These are phyloP conservation scores for Tilletiopsis washingtonensis DNA, from an alignment of 1,284 basidiomycete species.

Conservation along the genomic window DNA sequence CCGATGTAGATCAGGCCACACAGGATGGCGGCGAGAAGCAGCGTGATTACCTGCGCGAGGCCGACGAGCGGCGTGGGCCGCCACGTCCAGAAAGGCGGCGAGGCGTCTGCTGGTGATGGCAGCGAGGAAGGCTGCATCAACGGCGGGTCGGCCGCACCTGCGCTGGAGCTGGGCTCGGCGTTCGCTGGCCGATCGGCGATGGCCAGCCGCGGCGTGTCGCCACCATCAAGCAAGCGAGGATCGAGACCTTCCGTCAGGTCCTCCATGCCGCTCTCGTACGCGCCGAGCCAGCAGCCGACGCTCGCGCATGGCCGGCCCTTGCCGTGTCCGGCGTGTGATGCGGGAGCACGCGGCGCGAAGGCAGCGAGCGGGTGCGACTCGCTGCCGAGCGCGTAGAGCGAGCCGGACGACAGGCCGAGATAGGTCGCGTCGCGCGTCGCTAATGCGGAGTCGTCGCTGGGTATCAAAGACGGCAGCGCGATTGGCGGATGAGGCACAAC, in stretches of 20 bases:
- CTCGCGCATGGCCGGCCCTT: slow-evolving; percentile 18
- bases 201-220: not conserved
- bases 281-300: slow-evolving; percentile 36
- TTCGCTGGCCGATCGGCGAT: slow-evolving; percentile 5
- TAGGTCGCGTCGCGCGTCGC: too few species aligned
- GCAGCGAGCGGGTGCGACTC: slow-evolving; percentile 30
- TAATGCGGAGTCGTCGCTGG: too few species aligned
- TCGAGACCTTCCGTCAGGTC: not conserved
- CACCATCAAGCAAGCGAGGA: not conserved
- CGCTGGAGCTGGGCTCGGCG: not conserved
- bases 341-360: slow-evolving; percentile 13
- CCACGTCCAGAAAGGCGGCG: not conserved
- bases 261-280: slow-evolving; percentile 9
- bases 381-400: slow-evolving; percentile 36
- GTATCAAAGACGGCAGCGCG: not conserved
- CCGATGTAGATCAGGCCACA: slow-evolving; percentile 24
- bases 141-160: too few species aligned
- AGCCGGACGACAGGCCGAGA: slow-evolving; percentile 33
- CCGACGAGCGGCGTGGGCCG: slow-evolving; percentile 3
- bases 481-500: slow-evolving; percentile 30
- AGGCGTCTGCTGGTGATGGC: too few species aligned
- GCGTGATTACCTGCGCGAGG: slow-evolving; percentile 19
- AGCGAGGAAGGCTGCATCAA: not conserved
- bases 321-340: slow-evolving; percentile 7
- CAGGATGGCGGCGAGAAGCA: slow-evolving; percentile 22